These are phyloP conservation scores for Pisolithus tinctorius DNA, from an alignment of 768 basidiomycete genomes.

Conservation along the genomic window DNA sequence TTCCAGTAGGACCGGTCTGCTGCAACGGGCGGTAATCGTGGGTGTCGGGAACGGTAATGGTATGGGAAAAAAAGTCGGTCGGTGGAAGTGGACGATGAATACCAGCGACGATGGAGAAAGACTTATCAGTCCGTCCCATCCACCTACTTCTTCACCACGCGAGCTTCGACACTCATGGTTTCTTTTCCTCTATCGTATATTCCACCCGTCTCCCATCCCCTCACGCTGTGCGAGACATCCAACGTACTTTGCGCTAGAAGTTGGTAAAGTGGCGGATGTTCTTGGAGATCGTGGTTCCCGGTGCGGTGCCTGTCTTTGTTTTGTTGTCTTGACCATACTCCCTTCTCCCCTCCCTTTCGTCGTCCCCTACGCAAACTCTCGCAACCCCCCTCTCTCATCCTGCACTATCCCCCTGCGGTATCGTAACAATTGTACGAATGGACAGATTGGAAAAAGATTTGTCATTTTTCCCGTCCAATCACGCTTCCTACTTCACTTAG, in stretches of 20 bases:
- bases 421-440: slow-evolving; percentile 17
- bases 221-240: background rate
- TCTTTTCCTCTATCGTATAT: slow-evolving; percentile 5
- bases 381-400: too few relatives aligned
- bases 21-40: background rate
- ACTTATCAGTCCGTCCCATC: slow-evolving; percentile 32
- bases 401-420: background rate
- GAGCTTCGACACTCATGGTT: slow-evolving; percentile 12
- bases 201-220: slow-evolving; percentile 1
- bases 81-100: background rate
- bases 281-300: background rate
- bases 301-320: background rate
- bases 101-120: slow-evolving; percentile 17
- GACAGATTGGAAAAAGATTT: slow-evolving; percentile 3
- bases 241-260: background rate
- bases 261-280: background rate
- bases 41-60: background rate
- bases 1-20: slow-evolving; percentile 3
- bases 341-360: background rate
- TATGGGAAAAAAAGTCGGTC: background rate
- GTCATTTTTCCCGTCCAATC: slow-evolving; percentile 6
- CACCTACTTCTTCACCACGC: slow-evolving; percentile 20
- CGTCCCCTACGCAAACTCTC: slow-evolving; percentile 20
- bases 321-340: background rate
- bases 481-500: background rate